Evolutionary conservation across 2,329 filamentous ascomycete genomes (phyloP).

Genomic region (Pseudogymnoascus sp.): DNA sequence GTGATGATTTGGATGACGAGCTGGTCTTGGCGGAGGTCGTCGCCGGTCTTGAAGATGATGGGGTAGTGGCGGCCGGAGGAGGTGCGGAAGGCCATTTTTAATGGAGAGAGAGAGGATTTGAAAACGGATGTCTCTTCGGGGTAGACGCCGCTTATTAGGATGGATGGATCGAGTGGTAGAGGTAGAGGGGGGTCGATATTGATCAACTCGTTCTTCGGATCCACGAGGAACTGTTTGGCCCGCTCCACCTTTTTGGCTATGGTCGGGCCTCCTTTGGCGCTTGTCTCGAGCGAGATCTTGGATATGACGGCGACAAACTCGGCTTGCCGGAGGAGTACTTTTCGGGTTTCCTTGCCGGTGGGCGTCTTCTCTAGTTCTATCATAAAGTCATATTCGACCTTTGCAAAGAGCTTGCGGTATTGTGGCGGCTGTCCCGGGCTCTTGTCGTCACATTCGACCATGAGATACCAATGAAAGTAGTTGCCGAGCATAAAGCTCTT

Average conservation of each 20-base stretch:
- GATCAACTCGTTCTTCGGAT: slow-evolving; percentile 82
- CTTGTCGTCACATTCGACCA: slow-evolving; percentile 80
- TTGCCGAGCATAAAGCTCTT: slow-evolving; percentile 87
- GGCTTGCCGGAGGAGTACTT: slow-evolving; percentile 72
- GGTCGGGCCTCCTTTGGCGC: slow-evolving; percentile 46
- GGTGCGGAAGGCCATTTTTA: slow-evolving; percentile 86
- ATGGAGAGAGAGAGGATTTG: slow-evolving; percentile 87
- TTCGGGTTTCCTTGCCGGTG: slow-evolving; percentile 63
- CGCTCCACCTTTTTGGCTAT: slow-evolving; percentile 73
- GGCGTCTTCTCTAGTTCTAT: slow-evolving; percentile 64
- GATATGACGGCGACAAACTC: slow-evolving; percentile 82
- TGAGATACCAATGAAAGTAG: slow-evolving; percentile 96
- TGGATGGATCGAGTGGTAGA: slow-evolving; percentile 76
- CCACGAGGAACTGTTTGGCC: slow-evolving; percentile 73
- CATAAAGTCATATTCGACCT: slow-evolving; percentile 96
- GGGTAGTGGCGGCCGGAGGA: slow-evolving; percentile 69
- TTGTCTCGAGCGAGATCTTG: slow-evolving; percentile 82
- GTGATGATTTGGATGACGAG: slow-evolving; percentile 96
- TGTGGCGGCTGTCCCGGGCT: slow-evolving; percentile 65
- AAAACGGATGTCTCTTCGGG: slow-evolving; percentile 86
- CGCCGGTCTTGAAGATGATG: slow-evolving; percentile 94
- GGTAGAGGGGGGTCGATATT: slow-evolving; percentile 78
- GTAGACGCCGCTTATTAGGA: slow-evolving; percentile 69
- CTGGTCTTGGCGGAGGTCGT: slow-evolving; percentile 93
- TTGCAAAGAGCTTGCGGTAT: slow-evolving; percentile 79